Evolutionary conservation across 148 eudicot species (phyloP).

Genomic region (Rhododendron ferrugineum): DNA sequence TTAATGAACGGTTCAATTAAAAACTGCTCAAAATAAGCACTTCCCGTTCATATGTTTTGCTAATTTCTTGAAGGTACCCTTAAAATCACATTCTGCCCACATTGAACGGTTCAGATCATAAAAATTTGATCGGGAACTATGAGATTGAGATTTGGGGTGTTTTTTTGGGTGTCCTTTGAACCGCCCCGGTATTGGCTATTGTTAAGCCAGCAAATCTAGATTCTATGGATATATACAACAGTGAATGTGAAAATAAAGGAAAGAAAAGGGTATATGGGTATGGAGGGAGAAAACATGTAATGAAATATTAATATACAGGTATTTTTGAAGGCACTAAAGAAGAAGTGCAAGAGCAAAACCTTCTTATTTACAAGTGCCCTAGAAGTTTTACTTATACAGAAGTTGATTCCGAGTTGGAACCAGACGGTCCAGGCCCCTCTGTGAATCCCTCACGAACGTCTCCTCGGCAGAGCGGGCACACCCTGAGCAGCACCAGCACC

Average conservation of each 20-base stretch:
- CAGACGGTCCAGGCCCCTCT: conserved; percentile 15
- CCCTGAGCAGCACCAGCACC: conserved; percentile 26
- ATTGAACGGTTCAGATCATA: too few species aligned
- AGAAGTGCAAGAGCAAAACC: not conserved
- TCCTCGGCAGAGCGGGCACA: conserved; percentile 86
- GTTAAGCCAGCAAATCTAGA: not conserved
- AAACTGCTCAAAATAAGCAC: too few species aligned
- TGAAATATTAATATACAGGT: not conserved
- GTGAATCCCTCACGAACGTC: conserved; percentile 48
- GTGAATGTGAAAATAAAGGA: not conserved
- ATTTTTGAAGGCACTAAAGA: not conserved
- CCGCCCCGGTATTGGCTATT: not conserved
- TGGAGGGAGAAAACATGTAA: not conserved
- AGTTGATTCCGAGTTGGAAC: conserved; percentile 23
- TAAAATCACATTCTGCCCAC: too few species aligned
- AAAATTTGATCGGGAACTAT: too few species aligned
- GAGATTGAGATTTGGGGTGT: too few species aligned
- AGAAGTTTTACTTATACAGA: conserved; percentile 5
- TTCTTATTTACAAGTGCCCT: conserved; percentile 8
- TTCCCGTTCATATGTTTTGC: too few species aligned
- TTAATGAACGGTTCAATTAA: too few species aligned
- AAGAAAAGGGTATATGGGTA: not conserved
- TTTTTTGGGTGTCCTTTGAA: too few species aligned
- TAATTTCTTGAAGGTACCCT: too few species aligned
- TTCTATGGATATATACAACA: not conserved